Evolutionary conservation across 148 eudicot genomes (phyloP).

Genomic region (Vaccinium myrtillus): DNA sequence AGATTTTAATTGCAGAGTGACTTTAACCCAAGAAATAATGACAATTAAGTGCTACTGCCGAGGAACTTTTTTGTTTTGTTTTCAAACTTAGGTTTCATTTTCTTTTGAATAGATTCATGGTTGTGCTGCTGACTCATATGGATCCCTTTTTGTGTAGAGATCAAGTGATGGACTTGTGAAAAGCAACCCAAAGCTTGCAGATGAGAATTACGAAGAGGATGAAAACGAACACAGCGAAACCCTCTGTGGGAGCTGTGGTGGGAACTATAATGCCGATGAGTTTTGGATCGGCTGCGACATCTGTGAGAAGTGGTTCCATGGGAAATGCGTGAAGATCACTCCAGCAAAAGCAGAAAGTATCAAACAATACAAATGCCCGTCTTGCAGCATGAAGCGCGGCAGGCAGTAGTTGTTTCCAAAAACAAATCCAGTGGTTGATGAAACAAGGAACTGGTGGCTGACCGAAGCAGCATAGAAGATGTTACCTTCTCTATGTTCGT

Average conservation of each 20-base stretch:
- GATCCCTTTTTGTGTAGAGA: constrained; percentile 48
- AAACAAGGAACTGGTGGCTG: constrained; percentile 28
- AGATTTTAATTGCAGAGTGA: not conserved
- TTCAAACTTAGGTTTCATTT: not conserved
- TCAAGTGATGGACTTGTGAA: constrained; percentile 75
- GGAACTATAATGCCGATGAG: constrained; percentile 82
- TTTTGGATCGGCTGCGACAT: constrained; percentile 91
- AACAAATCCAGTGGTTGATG: not conserved
- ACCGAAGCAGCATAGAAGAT: constrained; percentile 42
- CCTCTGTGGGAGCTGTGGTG: constrained; percentile 77
- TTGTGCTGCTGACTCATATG: not conserved
- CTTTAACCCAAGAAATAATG: not conserved
- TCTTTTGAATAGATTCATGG: not conserved
- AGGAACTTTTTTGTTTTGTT: not conserved
- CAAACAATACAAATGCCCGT: constrained; percentile 93
- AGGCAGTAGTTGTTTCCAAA: constrained; percentile 48
- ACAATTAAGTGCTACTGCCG: not conserved
- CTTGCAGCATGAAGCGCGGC: constrained; percentile 72
- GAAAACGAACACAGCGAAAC: constrained; percentile 89
- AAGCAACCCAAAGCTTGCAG: constrained; percentile 56
- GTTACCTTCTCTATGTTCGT: constrained; percentile 26
- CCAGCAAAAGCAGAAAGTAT: constrained; percentile 88
- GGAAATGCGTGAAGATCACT: constrained; percentile 83
- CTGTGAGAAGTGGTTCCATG: constrained; percentile 85
- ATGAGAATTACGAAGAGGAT: constrained; percentile 64